phyloP scores from a whole-genome alignment of 352 stramenopile genomes.

The Discostella stelligera region DNA sequence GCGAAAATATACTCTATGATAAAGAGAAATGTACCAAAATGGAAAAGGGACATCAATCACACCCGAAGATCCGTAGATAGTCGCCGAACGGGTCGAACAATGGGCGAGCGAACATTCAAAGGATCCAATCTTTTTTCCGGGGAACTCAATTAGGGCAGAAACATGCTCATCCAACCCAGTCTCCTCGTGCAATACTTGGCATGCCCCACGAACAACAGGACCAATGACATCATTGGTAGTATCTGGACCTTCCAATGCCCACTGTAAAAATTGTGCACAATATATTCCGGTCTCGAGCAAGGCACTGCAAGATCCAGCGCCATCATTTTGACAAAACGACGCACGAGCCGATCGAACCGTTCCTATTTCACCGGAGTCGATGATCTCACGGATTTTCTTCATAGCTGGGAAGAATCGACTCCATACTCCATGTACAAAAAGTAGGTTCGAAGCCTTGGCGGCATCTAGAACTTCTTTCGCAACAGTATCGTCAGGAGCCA shows the following conservation, averaged over 20 bases:
- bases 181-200: conserved; percentile 27
- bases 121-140: conserved; percentile 47
- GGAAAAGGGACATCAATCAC: conserved; percentile 57
- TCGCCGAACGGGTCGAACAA: conserved; percentile 42
- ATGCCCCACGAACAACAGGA: conserved; percentile 44
- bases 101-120: conserved; percentile 54
- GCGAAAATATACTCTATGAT: not conserved
- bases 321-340: conserved; percentile 60
- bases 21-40: conserved; percentile 46
- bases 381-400: conserved; percentile 52
- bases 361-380: conserved; percentile 53
- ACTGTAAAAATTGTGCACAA: conserved; percentile 65
- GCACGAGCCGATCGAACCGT: conserved; percentile 44
- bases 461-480: conserved; percentile 39
- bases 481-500: conserved; percentile 40
- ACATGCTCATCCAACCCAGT: conserved; percentile 56
- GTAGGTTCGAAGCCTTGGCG: conserved; percentile 25
- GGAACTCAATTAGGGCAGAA: conserved; percentile 54
- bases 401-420: conserved; percentile 62
- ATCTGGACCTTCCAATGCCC: conserved; percentile 36
- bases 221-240: not conserved
- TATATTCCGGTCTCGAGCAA: conserved; percentile 61
- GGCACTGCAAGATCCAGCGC: conserved; percentile 45
- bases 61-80: conserved; percentile 45
- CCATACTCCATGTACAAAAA: conserved; percentile 61